A percentile compares a stretch with the other conserved stretches of the same genome.
phyloP scores from a whole-genome alignment of 495 filamentous ascomycete genomes.

The Xylaria curta region DNA sequence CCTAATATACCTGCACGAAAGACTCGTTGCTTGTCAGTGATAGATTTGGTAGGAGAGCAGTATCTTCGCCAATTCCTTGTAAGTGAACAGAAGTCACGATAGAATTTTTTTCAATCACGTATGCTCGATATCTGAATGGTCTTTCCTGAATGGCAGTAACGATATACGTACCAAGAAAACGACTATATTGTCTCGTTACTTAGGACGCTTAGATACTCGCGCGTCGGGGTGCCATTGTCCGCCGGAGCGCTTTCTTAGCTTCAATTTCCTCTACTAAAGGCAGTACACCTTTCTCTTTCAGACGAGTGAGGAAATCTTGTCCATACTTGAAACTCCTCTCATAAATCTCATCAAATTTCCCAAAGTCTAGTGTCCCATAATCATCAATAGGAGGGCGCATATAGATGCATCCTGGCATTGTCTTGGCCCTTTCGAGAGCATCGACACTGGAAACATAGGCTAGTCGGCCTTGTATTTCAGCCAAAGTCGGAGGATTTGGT shows the following conservation, averaged over 20 bases:
- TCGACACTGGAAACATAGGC: conserved; percentile 95
- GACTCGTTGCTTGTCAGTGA: background rate
- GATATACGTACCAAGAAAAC: background rate
- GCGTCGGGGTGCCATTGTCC: conserved; percentile 92
- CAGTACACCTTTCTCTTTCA: conserved; percentile 78
- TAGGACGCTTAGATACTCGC: conserved; percentile 74
- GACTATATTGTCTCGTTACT: background rate
- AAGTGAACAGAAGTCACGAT: background rate
- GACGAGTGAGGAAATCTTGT: conserved; percentile 72
- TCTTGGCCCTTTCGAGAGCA: conserved; percentile 91
- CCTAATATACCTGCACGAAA: background rate
- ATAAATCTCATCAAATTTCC: conserved; percentile 97
- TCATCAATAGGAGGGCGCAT: conserved; percentile 94
- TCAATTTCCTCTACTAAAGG: conserved; percentile 74
- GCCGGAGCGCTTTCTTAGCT: conserved; percentile 84
- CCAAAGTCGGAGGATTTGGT: conserved; percentile 91
- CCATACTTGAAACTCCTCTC: conserved; percentile 86
- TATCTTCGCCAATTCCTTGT: background rate
- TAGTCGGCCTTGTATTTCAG: conserved; percentile 92
- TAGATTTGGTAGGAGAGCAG: too few species aligned
- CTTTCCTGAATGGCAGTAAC: background rate
- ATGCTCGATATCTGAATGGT: background rate
- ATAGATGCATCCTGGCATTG: conserved; percentile 84
- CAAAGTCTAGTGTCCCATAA: conserved; percentile 95
- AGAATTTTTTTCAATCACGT: background rate